These are phyloP conservation scores for Cubamyces sp. DNA, from an alignment of 768 basidiomycete genomes.

Conservation along the genomic window DNA sequence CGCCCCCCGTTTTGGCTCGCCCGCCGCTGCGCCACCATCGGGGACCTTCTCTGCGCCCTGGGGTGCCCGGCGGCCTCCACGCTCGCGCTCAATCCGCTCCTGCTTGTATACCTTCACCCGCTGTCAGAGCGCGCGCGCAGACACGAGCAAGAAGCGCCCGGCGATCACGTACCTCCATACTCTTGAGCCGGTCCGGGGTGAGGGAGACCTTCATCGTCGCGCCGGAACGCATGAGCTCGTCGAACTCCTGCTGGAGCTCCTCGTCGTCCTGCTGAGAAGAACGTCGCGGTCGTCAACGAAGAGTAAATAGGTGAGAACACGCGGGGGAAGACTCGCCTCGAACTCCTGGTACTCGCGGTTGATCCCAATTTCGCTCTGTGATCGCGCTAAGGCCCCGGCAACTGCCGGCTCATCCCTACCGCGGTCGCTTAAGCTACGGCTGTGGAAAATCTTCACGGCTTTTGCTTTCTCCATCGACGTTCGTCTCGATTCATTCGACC, in stretches of 20 bases:
- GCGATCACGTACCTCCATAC: constrained; percentile 78
- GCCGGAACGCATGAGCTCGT: constrained; percentile 87
- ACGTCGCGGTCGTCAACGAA: constrained; percentile 5
- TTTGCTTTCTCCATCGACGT: constrained; percentile 69
- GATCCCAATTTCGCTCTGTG: constrained; percentile 38
- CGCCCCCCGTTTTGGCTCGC: constrained; percentile 22
- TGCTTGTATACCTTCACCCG: constrained; percentile 66
- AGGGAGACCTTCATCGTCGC: constrained; percentile 95
- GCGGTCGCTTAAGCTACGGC: constrained; percentile 46
- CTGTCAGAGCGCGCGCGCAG: constrained; percentile 10
- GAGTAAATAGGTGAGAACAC: constrained; percentile 2
- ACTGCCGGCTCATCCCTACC: constrained; percentile 36
- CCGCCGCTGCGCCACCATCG: constrained; percentile 20
- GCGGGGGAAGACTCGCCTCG: constrained; percentile 28
- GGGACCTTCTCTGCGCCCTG: constrained; percentile 12
- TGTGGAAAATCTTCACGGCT: constrained; percentile 66
- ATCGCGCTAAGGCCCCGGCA: constrained; percentile 36
- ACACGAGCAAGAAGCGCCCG: constrained; percentile 14
- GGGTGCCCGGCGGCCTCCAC: constrained; percentile 16
- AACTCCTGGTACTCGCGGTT: constrained; percentile 23
- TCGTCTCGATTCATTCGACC: constrained; percentile 38
- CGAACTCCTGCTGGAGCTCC: constrained; percentile 73
- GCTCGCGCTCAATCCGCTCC: constrained; percentile 54
- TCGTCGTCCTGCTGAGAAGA: constrained; percentile 48
- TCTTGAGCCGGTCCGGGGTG: constrained; percentile 90